Base-by-base conservation (phyloP, 2,329 filamentous ascomycete species). In the Aureobasidium sp. region DNA sequence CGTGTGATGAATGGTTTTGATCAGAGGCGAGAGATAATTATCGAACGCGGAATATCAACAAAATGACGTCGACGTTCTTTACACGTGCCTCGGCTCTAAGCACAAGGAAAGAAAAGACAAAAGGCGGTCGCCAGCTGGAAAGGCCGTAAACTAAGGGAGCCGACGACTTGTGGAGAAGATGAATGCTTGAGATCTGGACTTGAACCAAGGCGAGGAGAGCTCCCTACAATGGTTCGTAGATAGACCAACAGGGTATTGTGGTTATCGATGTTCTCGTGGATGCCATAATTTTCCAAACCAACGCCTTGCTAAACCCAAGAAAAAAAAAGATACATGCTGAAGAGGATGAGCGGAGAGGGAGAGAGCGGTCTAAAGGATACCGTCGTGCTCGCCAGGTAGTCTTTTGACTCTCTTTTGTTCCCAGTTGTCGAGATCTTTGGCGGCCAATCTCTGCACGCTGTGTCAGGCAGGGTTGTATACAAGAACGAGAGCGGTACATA, bases 351-450 rank as follows among this genome's bases (percentile, higher is more conserved):
- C 29, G 15, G 17, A 29, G 15, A n/a, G 44, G 20, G 29, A n/a
- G 13, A 37, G 27, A 26, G 26, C 32, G 26, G 34, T 2, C 80
- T 75, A 88, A 67, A 96, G 73, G 56, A 90, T 83, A 37, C 93
- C 93, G 74, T 99, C 93, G 64, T 85, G 88, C 75, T 99, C 95
- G 67, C 94, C 94, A 23, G 90, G 87, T 64, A 97, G 82, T 72
- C 94, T 82, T 78, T 96, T 86, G 12, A 97, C 91, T 59, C 95
- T 86, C 77, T 94, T 95, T 77, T 97, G 94, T 74, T 97, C 93
- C 94, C 94, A 99, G 71, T 91, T 84, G 70, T 99, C 93, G 64
- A 97, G 78, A 72, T 97, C 94, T 75, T 95, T 96, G 36, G 90
- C 89, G 68, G 90, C 89, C 42, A 90, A 79, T 76, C 86, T 85